Evolutionary conservation across 345 rosid genomes (phyloP).

Genomic region (Camelina neglecta): DNA sequence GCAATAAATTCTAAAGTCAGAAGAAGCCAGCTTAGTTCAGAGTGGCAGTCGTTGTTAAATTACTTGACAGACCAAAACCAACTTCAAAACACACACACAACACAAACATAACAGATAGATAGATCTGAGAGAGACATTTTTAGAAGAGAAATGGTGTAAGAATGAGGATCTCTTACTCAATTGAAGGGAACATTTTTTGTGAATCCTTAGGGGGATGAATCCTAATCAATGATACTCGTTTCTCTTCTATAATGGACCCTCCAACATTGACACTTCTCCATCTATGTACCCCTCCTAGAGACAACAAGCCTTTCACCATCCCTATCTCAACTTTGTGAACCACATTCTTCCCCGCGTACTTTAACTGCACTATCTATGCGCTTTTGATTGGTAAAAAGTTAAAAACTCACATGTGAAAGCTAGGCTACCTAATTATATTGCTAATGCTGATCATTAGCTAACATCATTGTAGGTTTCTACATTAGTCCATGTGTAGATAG

Average conservation of each 20-base stretch:
- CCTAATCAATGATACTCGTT: constrained; percentile 38
- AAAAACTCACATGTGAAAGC: neutral
- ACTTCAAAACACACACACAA: constrained; percentile 37
- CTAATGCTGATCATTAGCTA: constrained; percentile 11
- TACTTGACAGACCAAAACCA: constrained; percentile 31
- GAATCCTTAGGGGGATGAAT: constrained; percentile 43
- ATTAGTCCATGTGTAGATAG: constrained; percentile 3
- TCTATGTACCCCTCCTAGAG: constrained; percentile 40
- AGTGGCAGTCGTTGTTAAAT: constrained; percentile 35
- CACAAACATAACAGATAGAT: constrained; percentile 44
- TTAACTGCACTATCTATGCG: constrained; percentile 12
- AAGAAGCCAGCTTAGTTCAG: constrained; percentile 41
- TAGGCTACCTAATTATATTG: constrained; percentile 2
- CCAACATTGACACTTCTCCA: constrained; percentile 40
- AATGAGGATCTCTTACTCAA: constrained; percentile 43
- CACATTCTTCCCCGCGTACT: constrained; percentile 31
- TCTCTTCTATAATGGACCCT: constrained; percentile 41
- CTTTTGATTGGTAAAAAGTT: constrained; percentile 17
- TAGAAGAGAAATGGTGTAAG: constrained; percentile 38
- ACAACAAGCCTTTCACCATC: constrained; percentile 35
- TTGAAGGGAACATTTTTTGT: constrained; percentile 27
- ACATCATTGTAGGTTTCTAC: neutral
- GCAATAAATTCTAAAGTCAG: constrained; percentile 38
- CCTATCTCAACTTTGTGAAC: constrained; percentile 42
- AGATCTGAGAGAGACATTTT: constrained; percentile 42